These are phyloP conservation scores for Chalciporus pseudorubinellus DNA, from an alignment of 768 basidiomycete genomes.

Conservation along the genomic window DNA sequence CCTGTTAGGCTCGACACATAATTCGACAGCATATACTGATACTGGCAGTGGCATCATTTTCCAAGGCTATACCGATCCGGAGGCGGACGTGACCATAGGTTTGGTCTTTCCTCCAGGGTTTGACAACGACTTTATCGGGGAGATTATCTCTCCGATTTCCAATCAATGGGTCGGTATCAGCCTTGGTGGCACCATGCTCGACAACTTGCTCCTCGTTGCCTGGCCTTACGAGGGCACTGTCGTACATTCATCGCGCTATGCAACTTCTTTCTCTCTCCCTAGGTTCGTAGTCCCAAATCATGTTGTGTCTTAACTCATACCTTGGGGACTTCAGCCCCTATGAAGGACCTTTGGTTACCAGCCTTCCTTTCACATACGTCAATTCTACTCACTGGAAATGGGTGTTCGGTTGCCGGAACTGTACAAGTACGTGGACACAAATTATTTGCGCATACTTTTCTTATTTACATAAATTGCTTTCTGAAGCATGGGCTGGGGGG, in stretches of 20 bases:
- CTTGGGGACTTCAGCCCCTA: background rate
- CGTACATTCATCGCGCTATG: constrained; percentile 50
- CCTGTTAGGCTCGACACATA: constrained; percentile 41
- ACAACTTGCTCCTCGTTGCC: constrained; percentile 55
- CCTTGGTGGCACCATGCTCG: constrained; percentile 53
- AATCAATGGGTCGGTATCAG: constrained; percentile 57
- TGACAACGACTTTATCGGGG: constrained; percentile 55
- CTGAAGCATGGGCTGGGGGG: constrained; percentile 39
- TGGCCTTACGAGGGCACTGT: constrained; percentile 52
- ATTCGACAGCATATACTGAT: constrained; percentile 44
- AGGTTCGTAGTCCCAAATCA: constrained; percentile 1
- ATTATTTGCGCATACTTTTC: background rate
- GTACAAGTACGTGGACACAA: constrained; percentile 44
- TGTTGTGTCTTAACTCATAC: background rate
- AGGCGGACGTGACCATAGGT: constrained; percentile 39
- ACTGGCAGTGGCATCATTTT: constrained; percentile 57
- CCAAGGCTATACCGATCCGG: constrained; percentile 33
- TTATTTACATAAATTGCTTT: background rate
- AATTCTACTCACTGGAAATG: constrained; percentile 67
- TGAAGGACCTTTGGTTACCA: constrained; percentile 49
- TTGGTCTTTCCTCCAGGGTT: constrained; percentile 50
- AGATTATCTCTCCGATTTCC: constrained; percentile 54
- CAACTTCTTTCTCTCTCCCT: constrained; percentile 38
- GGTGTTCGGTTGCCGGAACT: constrained; percentile 67
- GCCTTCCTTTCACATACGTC: constrained; percentile 46